A percentile compares a stretch with the other conserved stretches of the same genome.
phyloP scores from a whole-genome alignment of 2,329 filamentous ascomycete genomes.

The Ophiocordyceps unilateralis region DNA sequence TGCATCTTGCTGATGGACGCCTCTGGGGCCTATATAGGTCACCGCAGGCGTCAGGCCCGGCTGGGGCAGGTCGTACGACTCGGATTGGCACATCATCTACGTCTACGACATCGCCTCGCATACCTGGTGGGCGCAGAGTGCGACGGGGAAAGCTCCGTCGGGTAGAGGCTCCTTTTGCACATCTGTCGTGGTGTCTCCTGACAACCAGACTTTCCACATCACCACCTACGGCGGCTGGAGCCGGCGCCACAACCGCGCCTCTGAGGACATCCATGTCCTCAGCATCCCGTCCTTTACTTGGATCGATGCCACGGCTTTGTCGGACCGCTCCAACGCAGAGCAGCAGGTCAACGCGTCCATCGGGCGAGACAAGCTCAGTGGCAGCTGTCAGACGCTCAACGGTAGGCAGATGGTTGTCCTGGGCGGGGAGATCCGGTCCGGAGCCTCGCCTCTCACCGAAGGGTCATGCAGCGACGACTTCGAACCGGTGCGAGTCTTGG shows the following conservation, averaged over 20 bases:
- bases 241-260: not conserved
- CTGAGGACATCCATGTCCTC: not conserved
- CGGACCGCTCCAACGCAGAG: not conserved
- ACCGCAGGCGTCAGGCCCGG: not conserved
- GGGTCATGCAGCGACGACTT: not conserved
- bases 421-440: not conserved
- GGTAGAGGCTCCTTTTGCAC: not conserved
- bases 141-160: not conserved
- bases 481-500: not conserved
- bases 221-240: not conserved
- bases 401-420: not conserved
- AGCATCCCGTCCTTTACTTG: not conserved
- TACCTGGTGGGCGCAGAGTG: not conserved
- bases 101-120: not conserved
- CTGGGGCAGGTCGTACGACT: not conserved
- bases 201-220: not conserved
- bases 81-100: not conserved
- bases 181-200: not conserved
- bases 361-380: not conserved
- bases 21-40: not conserved
- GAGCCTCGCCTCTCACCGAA: not conserved
- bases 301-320: not conserved
- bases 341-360: not conserved
- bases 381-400: not conserved
- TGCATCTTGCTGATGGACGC: not conserved